Evolutionary conservation across 2,329 filamentous ascomycete species (phyloP).

Genomic region (Ophiostoma quercus): DNA sequence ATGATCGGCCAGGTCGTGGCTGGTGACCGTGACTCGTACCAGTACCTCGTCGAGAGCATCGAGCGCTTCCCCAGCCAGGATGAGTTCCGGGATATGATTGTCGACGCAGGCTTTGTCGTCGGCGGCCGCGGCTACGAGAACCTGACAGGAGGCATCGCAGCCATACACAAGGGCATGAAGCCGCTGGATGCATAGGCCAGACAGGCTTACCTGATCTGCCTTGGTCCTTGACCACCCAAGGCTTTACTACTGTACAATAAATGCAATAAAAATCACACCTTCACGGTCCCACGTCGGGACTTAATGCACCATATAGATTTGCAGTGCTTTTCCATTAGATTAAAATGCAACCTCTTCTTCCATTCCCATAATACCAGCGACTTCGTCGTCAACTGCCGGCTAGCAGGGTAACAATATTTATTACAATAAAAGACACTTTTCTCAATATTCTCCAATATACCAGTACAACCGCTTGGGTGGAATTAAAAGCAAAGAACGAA

Average conservation of each 20-base stretch:
- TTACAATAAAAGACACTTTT: slow-evolving; percentile 16
- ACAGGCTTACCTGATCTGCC: not conserved
- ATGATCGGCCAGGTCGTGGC: slow-evolving; percentile 93
- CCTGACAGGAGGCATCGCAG: slow-evolving; percentile 84
- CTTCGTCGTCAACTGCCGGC: not conserved
- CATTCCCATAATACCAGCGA: not conserved
- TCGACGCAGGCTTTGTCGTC: slow-evolving; percentile 76
- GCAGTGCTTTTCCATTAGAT: not conserved
- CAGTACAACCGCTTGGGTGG: not conserved
- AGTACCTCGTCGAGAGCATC: slow-evolving; percentile 98
- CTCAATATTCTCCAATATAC: slow-evolving; percentile 9
- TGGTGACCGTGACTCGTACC: slow-evolving; percentile 90
- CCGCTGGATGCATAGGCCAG: slow-evolving; percentile 41
- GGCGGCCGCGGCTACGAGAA: slow-evolving; percentile 83
- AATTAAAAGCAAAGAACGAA: slow-evolving; percentile 4
- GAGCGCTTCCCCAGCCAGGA: slow-evolving; percentile 84
- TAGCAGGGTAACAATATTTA: not conserved
- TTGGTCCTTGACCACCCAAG: not conserved
- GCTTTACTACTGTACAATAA: not conserved
- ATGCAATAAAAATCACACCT: not conserved
- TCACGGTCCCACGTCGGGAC: not conserved
- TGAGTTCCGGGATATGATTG: slow-evolving; percentile 78
- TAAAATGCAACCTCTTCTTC: not conserved
- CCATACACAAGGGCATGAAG: slow-evolving; percentile 96
- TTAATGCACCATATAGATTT: not conserved